Evolutionary conservation across 768 basidiomycete genomes (phyloP), one percentile per base, ranked within the genome.

Genomic region (Kondoa subrosea): DNA sequence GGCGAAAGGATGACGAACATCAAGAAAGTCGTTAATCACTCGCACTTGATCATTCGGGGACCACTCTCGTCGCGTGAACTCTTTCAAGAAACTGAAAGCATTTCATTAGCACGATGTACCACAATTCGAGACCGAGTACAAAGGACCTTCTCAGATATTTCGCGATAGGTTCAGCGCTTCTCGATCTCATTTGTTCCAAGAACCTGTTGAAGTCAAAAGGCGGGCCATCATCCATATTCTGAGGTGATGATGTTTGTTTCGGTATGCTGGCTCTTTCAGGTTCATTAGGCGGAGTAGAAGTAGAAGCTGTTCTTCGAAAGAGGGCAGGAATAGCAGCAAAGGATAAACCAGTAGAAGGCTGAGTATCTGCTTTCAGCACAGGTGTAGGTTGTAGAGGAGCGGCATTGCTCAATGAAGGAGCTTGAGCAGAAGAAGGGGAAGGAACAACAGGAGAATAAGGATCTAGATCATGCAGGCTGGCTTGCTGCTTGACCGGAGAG

Each of bases 121-220:
- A 3, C n/a, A 40, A 27, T 65, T n/a, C 26, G 15, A 40, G 25
- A 3, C 4, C 8, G 40, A 56, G n/a, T n/a, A 26, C 34, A 57
- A 83, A 89, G 72, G 77, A 92, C 92, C 91, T 95, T 80, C 90
- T 84, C 64, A 99, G 81, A 79, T 92, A 97, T 77, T 90, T 90
- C 31, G 89, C 89, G 26, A 97, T 87, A 3, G 91, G 88, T 66
- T 99, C 95, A 1, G 93, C 91, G 62, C 82, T 80, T 74, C 85
- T 85, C 56, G 81, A 78, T 78, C 93, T 88, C 84, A 99, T 90
- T 77, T 99, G 91, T 76, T 92, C 90, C 71, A 97, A 78, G 77
- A 99, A 99, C 61, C 81, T 85, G 75, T 93, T 91, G 76, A 96
- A 97, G 77, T 97, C 93, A 72, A 96, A 97, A 57, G 68, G 26